Evolutionary conservation across 176 grass and related monocot genomes (phyloP).

Genomic region (Urochloa ruziziensis): DNA sequence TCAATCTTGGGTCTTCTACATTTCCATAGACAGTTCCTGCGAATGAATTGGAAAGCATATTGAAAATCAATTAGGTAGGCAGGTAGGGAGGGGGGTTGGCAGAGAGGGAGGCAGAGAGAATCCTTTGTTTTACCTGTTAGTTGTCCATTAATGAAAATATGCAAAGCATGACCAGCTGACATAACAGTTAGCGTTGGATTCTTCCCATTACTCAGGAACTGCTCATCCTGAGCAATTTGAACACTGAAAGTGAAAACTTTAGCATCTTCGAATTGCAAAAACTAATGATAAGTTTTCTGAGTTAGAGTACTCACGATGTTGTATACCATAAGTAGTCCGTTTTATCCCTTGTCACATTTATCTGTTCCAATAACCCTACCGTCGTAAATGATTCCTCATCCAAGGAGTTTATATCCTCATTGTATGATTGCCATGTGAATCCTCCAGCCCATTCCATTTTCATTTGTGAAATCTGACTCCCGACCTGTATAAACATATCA

Average conservation of each 20-base stretch:
- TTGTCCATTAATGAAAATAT: conserved; percentile 85
- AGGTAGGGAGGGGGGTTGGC: not conserved
- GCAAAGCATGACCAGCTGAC: conserved; percentile 94
- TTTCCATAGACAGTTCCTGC: conserved; percentile 86
- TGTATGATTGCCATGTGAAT: conserved; percentile 81
- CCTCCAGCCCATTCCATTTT: conserved; percentile 85
- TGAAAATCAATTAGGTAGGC: not conserved
- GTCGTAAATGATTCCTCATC: conserved; percentile 58
- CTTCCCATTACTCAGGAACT: conserved; percentile 62
- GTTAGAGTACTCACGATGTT: conserved; percentile 66
- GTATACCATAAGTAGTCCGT: conserved; percentile 98
- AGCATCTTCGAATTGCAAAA: conserved; percentile 12
- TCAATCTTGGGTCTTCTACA: conserved; percentile 77
- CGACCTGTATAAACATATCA: conserved; percentile 56
- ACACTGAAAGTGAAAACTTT: conserved; percentile 52
- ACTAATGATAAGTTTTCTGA: not conserved
- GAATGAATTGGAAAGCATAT: conserved; percentile 28
- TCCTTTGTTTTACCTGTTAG: conserved; percentile 47
- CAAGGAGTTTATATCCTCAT: conserved; percentile 75
- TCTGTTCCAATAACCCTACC: conserved; percentile 85
- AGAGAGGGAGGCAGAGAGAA: not conserved
- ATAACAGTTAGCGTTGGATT: conserved; percentile 71
- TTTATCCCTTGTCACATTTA: conserved; percentile 94
- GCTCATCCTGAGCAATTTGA: conserved; percentile 61
- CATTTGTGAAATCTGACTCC: conserved; percentile 78